These are phyloP conservation scores for Hansenula sp. DNA, from an alignment of 1,139 yeast species.

Conservation along the genomic window DNA sequence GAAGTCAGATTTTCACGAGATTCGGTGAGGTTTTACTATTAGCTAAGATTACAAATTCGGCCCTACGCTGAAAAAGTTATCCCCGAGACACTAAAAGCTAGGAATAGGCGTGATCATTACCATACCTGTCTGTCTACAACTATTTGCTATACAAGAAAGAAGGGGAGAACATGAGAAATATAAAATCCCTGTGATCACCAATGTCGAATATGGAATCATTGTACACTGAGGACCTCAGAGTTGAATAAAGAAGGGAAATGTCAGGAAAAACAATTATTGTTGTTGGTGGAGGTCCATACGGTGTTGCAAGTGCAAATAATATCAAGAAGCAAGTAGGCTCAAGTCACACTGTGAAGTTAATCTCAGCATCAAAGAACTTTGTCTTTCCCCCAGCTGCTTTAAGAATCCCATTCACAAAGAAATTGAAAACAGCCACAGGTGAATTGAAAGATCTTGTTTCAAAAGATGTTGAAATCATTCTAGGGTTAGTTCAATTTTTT, in stretches of 20 bases:
- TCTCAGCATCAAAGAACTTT: background rate
- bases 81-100: too few species aligned
- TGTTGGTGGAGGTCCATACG: slow-evolving; percentile 2
- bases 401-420: background rate
- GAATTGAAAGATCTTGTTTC: slow-evolving; percentile 7
- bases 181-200: too few species aligned
- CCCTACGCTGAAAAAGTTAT: too few species aligned
- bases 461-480: slow-evolving; percentile 10
- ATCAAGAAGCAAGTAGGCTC: background rate
- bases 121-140: too few species aligned
- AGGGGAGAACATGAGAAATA: too few species aligned
- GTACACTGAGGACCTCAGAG: too few species aligned
- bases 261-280: background rate
- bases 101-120: too few species aligned
- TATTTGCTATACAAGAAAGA: too few species aligned
- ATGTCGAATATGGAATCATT: too few species aligned
- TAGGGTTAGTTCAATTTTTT: slow-evolving; percentile 7
- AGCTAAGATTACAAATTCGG: too few species aligned
- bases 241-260: background rate
- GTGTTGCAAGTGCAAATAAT: slow-evolving; percentile 1
- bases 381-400: background rate
- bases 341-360: background rate
- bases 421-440: background rate
- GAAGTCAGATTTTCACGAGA: too few species aligned
- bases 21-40: too few species aligned